Evolutionary conservation across 306 rosid genomes (phyloP).

Genomic region (Dryas drummondii): DNA sequence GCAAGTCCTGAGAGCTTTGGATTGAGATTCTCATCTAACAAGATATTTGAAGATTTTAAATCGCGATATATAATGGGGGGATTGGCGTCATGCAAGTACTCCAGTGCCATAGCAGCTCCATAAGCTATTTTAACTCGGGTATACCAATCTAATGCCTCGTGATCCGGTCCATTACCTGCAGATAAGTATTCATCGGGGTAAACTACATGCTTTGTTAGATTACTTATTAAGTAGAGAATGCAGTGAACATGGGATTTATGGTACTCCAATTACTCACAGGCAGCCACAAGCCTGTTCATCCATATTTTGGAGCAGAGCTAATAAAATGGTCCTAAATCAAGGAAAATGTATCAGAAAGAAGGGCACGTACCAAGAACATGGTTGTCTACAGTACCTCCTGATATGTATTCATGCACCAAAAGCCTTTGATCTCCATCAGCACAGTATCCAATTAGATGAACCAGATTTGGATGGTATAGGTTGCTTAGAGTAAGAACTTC

Average conservation of each 20-base stretch:
- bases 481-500: conserved; percentile 68
- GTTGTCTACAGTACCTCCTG: conserved; percentile 57
- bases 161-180: conserved; percentile 42
- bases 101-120: conserved; percentile 62
- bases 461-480: conserved; percentile 69
- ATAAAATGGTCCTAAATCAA: not conserved
- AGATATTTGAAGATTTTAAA: conserved; percentile 66
- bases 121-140: conserved; percentile 70
- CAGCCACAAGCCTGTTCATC: too few species aligned
- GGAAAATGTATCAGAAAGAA: not conserved
- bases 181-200: not conserved
- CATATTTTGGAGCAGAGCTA: not conserved
- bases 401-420: conserved; percentile 73
- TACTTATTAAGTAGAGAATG: too few species aligned
- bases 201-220: not conserved
- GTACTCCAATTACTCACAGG: too few species aligned
- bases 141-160: conserved; percentile 65
- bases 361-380: conserved; percentile 59
- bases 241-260: too few species aligned
- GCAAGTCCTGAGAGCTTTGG: conserved; percentile 78
- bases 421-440: conserved; percentile 97
- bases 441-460: conserved; percentile 78
- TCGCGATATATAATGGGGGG: conserved; percentile 78
- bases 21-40: conserved; percentile 55
- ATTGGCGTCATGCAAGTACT: conserved; percentile 84